Conservation (phyloP, 2,329 filamentous ascomycete genomes). For the Diaporthe nobilis region DNA sequence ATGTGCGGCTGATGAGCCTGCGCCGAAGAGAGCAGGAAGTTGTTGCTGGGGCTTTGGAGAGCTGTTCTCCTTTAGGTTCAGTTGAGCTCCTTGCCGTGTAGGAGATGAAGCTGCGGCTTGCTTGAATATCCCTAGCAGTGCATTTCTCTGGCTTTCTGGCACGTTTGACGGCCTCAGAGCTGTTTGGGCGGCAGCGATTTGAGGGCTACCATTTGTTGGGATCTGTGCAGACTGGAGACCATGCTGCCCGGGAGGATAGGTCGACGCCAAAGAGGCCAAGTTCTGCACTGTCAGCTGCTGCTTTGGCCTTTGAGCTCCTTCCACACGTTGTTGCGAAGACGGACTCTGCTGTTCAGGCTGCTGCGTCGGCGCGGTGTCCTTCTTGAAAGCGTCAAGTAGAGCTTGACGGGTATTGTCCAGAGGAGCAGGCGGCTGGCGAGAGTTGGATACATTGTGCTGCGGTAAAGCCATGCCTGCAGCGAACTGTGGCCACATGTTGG, state of each 20-base stretch:
- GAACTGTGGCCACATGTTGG: conserved; percentile 24
- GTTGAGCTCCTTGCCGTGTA: conserved; percentile 5
- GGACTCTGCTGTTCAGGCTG: conserved; percentile 29
- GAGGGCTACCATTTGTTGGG: conserved; percentile 26
- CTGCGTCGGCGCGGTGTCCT: conserved; percentile 45
- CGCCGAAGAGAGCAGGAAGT: conserved; percentile 40
- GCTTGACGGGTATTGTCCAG: conserved; percentile 60
- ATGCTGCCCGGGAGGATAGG: conserved; percentile 29
- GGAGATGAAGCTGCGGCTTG: conserved; percentile 51
- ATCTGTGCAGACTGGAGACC: conserved; percentile 10
- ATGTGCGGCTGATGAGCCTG: conserved; percentile 47
- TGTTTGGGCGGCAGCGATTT: conserved; percentile 25
- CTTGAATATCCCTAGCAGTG: conserved; percentile 69
- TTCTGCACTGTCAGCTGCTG: conserved; percentile 39
- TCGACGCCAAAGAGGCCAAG: conserved; percentile 42
- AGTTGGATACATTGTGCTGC: conserved; percentile 28
- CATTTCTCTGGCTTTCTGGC: conserved; percentile 61
- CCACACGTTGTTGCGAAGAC: conserved; percentile 38
- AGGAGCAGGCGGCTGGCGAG: conserved; percentile 45
- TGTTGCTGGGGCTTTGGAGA: conserved; percentile 33
- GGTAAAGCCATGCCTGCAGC: conserved; percentile 28
- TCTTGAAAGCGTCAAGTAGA: conserved; percentile 62
- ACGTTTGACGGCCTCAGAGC: conserved; percentile 40
- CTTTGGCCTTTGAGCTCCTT: conserved; percentile 39
- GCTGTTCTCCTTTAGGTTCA: conserved; percentile 36